Evolutionary conservation across 257 asterid species (phyloP).

Genomic region (Pogostemon cablin): DNA sequence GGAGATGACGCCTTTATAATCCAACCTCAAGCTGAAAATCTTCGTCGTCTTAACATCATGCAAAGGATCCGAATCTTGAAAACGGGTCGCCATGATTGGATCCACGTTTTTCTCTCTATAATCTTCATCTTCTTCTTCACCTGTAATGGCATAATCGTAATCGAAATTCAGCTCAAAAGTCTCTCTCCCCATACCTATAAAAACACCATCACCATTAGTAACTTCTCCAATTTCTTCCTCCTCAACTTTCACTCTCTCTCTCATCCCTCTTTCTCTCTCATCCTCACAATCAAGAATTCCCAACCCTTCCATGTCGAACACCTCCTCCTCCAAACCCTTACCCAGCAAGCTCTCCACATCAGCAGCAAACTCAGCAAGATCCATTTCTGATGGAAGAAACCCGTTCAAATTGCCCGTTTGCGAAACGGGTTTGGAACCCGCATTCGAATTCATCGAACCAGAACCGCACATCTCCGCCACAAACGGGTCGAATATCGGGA

Average conservation of each 20-base stretch:
- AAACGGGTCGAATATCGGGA: conserved; percentile 67
- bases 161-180: conserved; percentile 64
- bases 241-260: conserved; percentile 2
- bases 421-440: conserved; percentile 18
- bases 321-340: conserved; percentile 66
- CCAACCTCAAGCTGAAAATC: conserved; percentile 61
- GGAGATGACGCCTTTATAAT: conserved; percentile 59
- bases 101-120: conserved; percentile 2
- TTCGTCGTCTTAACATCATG: conserved; percentile 25
- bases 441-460: conserved; percentile 33
- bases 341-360: conserved; percentile 79
- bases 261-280: background rate
- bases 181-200: conserved; percentile 46
- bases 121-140: conserved; percentile 34
- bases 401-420: conserved; percentile 30
- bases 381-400: conserved; percentile 72
- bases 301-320: conserved; percentile 67
- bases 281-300: conserved; percentile 45
- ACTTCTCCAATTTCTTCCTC: background rate
- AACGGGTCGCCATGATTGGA: background rate
- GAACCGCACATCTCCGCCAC: conserved; percentile 46
- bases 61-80: conserved; percentile 31
- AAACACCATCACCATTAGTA: conserved; percentile 8
- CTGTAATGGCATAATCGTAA: conserved; percentile 42
- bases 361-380: conserved; percentile 79